These are phyloP conservation scores for Mariannaea elegans DNA, from an alignment of 2,329 filamentous ascomycete species.

Conservation along the genomic window DNA sequence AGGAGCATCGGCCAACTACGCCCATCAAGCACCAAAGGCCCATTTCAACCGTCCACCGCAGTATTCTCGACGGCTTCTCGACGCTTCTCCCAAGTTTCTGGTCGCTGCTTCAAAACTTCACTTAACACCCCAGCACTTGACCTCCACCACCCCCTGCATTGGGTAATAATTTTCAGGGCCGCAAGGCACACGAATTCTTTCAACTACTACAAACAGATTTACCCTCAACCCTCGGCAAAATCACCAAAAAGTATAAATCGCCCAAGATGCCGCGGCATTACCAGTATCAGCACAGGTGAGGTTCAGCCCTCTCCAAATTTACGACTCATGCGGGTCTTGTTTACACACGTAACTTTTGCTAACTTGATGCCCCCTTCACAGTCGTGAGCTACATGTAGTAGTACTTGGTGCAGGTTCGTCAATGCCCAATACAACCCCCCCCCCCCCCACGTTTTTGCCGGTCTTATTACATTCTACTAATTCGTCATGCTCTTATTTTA, in stretches of 20 bases:
- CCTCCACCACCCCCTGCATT: not conserved
- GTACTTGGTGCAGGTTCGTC: constrained; percentile 79
- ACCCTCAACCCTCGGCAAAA: not conserved
- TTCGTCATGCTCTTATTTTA: constrained; percentile 48
- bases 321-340: not conserved
- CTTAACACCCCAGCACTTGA: not conserved
- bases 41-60: not conserved
- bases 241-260: constrained; percentile 13
- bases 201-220: not conserved
- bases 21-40: not conserved
- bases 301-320: not conserved
- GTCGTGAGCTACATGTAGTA: constrained; percentile 84
- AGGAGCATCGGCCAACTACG: not conserved
- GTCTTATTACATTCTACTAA: constrained; percentile 44
- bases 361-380: constrained; percentile 43
- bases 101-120: constrained; percentile 7
- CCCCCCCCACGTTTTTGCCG: constrained; percentile 17
- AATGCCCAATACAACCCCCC: constrained; percentile 21
- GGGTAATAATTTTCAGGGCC: constrained; percentile 21
- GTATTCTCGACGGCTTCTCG: not conserved
- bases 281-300: constrained; percentile 41
- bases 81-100: constrained; percentile 6
- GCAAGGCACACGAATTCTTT: constrained; percentile 18
- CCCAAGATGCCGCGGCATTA: constrained; percentile 42
- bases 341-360: constrained; percentile 20